Conservation (phyloP, 495 filamentous ascomycete species). For the Mytilinidion resinicola region DNA sequence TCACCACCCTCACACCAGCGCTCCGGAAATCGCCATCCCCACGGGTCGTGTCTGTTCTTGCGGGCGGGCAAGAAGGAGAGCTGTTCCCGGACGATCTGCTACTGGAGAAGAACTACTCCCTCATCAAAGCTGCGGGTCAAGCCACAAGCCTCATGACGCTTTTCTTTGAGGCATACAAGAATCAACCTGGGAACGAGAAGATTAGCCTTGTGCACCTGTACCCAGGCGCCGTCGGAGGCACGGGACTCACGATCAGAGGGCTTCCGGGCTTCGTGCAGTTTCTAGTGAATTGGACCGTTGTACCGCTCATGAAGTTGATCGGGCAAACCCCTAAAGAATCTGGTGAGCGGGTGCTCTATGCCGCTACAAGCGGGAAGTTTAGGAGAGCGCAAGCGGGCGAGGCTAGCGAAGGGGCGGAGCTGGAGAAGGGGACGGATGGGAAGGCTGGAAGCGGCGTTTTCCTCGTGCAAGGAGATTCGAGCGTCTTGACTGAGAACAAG, state of each 20-base stretch:
- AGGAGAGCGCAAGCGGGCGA: not conserved
- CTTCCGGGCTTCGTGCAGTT: slow-evolving; percentile 1
- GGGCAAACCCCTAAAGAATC: slow-evolving; percentile 5
- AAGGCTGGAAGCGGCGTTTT: slow-evolving; percentile 12
- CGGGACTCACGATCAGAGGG: slow-evolving; percentile 5
- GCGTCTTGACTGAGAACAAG: slow-evolving; percentile 10
- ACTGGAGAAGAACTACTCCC: slow-evolving; percentile 19
- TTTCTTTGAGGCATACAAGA: slow-evolving; percentile 17
- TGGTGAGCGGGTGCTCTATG: slow-evolving; percentile 23
- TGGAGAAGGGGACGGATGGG: slow-evolving; percentile 4
- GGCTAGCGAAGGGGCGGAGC: not conserved
- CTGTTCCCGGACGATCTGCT: slow-evolving; percentile 21
- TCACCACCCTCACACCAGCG: slow-evolving; percentile 35
- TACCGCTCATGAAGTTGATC: slow-evolving; percentile 15
- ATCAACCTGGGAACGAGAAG: slow-evolving; percentile 18
- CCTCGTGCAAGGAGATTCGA: slow-evolving; percentile 8
- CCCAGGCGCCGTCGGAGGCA: slow-evolving; percentile 22
- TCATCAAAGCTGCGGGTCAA: slow-evolving; percentile 8
- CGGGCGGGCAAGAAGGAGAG: slow-evolving; percentile 23
- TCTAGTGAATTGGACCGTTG: slow-evolving; percentile 11
- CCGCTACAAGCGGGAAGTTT: slow-evolving; percentile 11
- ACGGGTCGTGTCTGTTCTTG: slow-evolving; percentile 24
- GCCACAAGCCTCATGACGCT: slow-evolving; percentile 22
- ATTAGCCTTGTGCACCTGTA: slow-evolving; percentile 19
- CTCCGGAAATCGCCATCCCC: slow-evolving; percentile 21